Base-by-base conservation (phyloP, 805 yeast species). In the Pichia eremophila region DNA sequence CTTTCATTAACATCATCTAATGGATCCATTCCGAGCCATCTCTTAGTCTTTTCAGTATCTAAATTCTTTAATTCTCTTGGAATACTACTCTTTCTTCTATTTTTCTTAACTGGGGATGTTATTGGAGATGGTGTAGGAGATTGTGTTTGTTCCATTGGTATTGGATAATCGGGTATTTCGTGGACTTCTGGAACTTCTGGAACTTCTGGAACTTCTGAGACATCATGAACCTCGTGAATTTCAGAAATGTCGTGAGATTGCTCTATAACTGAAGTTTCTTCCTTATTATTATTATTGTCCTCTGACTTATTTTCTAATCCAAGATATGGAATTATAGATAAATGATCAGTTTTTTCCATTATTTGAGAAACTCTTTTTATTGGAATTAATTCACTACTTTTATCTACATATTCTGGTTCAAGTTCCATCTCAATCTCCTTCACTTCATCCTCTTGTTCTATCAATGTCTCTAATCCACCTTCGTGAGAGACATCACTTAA, bases 61-160 rank as follows among this genome's bases (percentile, higher is more conserved):
- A 74, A 71, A 68, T 70, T 68, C 14, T 65, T 61, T 43, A 71
- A 71, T 52, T 71, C 76, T 39, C 56, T 50, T 18, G 56, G 43
- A 58, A 54, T 11, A 57, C 50, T 14, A 60, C 57, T 31, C 37
- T 38, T 48, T 39, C 46, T 38, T 18, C 22, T 38, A 35, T 12
- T 40, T 14, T 29, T 46, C 49, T 34, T 34, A 4, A 34, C 36
- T 34, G 36, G 36, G 10, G 17, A 34, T 34, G 36, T 15, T 29
- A 29, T 29, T 29, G 32, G 32, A 11, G 32, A 29, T 29, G 32
- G 32, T 8, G 32, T 11, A 11, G 32, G 14, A 11, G 32, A 29
- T 29, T 10, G 32, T 10, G 32, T 10, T 29, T 29, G 32, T 12
- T 29, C 32, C 3, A 12, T 29, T 11, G 32, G 32, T 29, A 8